Evolutionary conservation across 176 grass and related monocot species (phyloP).

Genomic region (Cocos nucifera): DNA sequence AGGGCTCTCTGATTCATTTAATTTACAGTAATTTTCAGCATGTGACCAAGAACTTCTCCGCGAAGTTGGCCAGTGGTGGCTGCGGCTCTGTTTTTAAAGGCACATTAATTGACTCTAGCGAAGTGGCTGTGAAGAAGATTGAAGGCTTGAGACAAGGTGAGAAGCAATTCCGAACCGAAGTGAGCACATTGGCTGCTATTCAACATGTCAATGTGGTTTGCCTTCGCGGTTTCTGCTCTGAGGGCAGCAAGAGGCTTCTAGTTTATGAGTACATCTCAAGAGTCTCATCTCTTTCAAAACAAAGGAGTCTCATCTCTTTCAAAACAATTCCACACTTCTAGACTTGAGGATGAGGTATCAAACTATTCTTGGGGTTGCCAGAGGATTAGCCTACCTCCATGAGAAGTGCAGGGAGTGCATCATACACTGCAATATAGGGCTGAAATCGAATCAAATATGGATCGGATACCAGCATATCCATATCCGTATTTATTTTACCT

Average conservation of each 20-base stretch:
- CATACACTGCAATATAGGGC: no score
- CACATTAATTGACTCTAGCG: constrained; percentile 4
- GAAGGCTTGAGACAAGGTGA: constrained; percentile 26
- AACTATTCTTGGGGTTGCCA: constrained; percentile 13
- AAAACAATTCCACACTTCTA: constrained; percentile 2
- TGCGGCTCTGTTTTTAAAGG: constrained; percentile 38
- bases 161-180: constrained; percentile 31
- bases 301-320: no score
- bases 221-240: constrained; percentile 22
- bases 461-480: no score
- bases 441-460: no score
- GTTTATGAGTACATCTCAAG: no score
- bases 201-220: constrained; percentile 28
- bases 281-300: no score
- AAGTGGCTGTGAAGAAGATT: constrained; percentile 34
- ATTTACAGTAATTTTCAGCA: constrained; percentile 14
- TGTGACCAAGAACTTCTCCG: constrained; percentile 32
- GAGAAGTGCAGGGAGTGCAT: no score
- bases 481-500: no score
- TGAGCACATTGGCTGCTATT: constrained; percentile 27
- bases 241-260: constrained; percentile 12
- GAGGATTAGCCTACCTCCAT: no score
- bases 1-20: constrained; percentile 8
- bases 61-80: constrained; percentile 20
- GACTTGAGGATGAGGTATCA: constrained; percentile 26